Evolutionary conservation across 345 rosid species (phyloP).

Genomic region (Boechera divaricarpa): DNA sequence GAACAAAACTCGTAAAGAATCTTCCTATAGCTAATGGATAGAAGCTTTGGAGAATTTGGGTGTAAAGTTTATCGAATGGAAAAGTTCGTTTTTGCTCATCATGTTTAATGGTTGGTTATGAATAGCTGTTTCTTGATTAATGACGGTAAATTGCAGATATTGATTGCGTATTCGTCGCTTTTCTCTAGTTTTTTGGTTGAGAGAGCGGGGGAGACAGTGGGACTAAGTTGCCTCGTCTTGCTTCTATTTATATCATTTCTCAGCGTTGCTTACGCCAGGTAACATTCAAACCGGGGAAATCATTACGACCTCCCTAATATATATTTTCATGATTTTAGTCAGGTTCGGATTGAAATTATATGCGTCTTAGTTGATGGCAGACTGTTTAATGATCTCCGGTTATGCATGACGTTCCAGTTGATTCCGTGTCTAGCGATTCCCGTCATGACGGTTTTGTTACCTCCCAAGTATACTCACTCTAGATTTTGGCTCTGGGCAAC

Average conservation of each 20-base stretch:
- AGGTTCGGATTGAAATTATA: slow-evolving; percentile 38
- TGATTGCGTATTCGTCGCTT: slow-evolving; percentile 83
- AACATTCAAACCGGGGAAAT: slow-evolving; percentile 29
- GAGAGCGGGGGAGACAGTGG: slow-evolving; percentile 70
- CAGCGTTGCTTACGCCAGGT: slow-evolving; percentile 75
- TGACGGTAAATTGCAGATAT: slow-evolving; percentile 64
- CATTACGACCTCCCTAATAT: slow-evolving; percentile 4
- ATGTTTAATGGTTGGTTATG: neutral
- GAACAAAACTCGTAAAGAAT: neutral
- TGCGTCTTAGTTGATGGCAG: slow-evolving; percentile 70
- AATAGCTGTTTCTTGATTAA: slow-evolving; percentile 31
- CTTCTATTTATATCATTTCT: slow-evolving; percentile 58
- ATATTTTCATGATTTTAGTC: neutral
- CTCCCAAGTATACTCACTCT: slow-evolving; percentile 79
- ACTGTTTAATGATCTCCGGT: slow-evolving; percentile 87
- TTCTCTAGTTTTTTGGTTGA: slow-evolving; percentile 85
- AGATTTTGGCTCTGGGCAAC: slow-evolving; percentile 77
- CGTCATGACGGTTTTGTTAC: slow-evolving; percentile 59
- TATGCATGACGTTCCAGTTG: slow-evolving; percentile 88
- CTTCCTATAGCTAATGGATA: neutral
- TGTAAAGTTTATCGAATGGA: neutral
- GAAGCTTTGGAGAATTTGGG: neutral
- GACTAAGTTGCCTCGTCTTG: slow-evolving; percentile 63
- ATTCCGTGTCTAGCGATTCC: slow-evolving; percentile 76
- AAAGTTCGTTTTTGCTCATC: neutral